Evolutionary conservation across 768 basidiomycete species (phyloP), one percentile per base, ranked within the genome.

Genomic region (Russula brevipes): DNA sequence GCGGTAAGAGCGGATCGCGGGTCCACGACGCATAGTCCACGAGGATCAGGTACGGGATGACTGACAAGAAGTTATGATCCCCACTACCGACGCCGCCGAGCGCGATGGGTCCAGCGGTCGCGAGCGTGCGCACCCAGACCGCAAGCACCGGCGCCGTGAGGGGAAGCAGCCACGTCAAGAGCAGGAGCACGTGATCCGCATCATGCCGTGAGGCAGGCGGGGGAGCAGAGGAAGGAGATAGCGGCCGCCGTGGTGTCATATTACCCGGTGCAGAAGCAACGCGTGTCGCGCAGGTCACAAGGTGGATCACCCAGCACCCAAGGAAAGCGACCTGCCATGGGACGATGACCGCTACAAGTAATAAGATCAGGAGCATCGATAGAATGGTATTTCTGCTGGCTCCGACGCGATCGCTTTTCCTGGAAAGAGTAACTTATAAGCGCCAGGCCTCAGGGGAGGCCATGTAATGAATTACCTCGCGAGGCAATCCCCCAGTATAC

Each of bases 321-420:
- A 96, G 79, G 74, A 89, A 94, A 5, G 89, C 93, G 10, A 95
- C 89, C 74, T 97, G 94, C 85, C 91, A 93, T 0, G 94, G 94
- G n/a, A 95, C 78, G 57, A 94, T 75, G 44, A 90, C 66, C 62
- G 87, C 81, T 44, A 94, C 85, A n/a, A 87, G 75, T 16, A 81
- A 66, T 55, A 87, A 79, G 39, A 94, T 80, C 19, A 87, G 54
- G 7, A 71, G 66, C 72, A 92, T 81, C 6, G 88, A 88, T 6
- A 85, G 46, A 31, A 3, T 82, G 36, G 62, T 67, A 30, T 66
- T 65, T 61, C 60, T 62, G 11, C 47, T 56, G 42, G 64, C 59
- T 33, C 78, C 73, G 5, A 67, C 54, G 31, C 74, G 74, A 64
- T 80, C 77, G 59, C 54, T 63, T 24, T 16, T 41, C 45, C 61